Evolutionary conservation across 352 stramenopile genomes (phyloP), one percentile per base, ranked within the genome.

Genomic region (Pythium volutum): DNA sequence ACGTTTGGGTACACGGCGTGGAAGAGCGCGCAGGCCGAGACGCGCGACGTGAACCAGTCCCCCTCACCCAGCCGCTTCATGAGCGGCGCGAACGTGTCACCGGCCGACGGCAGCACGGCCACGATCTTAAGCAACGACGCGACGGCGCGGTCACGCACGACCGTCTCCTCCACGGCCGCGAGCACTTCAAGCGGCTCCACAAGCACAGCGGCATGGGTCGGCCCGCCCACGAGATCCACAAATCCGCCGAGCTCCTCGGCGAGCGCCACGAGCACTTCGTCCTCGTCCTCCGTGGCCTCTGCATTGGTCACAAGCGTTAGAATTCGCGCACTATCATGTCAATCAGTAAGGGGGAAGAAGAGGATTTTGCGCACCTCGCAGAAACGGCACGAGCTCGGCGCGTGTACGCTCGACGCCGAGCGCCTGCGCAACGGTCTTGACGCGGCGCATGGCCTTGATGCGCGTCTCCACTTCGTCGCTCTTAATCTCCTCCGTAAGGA

Each of bases 381-480:
- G 76, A 70, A 97, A 98, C 2, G 91, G 92, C 26, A 98, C 52
- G 26, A 98, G 74, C 47, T 95, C 86, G 3, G 65, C 68, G 45
- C 89, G 78, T 38, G 85, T 95, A 52, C 81, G 79, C 25, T 97
- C 87, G 0, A 79, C 67, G 9, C 92, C 93, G 27, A 98, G 87
- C 29, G 93, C 93, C 73, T 95, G 87, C 10, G 88, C 91, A 29
- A 98, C 92, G 7, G 96, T 93, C 34, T 81, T 81, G 39, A 98
- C 76, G 34, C 91, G 88, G 15, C 93, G 89, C 90, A 98, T 98
- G 51, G 90, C 89, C 67, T 97, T 96, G 67, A 98, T 95, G 52
- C 92, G 87, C 15, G 84, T 96, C 74, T 97, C 93, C 31, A 94
- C 86, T 65, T 95, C 92, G 56, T 96, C 88, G 62, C 77, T 91